Base-by-base conservation (phyloP, 345 rosid genomes). In the Erysimum cheiranthoides region DNA sequence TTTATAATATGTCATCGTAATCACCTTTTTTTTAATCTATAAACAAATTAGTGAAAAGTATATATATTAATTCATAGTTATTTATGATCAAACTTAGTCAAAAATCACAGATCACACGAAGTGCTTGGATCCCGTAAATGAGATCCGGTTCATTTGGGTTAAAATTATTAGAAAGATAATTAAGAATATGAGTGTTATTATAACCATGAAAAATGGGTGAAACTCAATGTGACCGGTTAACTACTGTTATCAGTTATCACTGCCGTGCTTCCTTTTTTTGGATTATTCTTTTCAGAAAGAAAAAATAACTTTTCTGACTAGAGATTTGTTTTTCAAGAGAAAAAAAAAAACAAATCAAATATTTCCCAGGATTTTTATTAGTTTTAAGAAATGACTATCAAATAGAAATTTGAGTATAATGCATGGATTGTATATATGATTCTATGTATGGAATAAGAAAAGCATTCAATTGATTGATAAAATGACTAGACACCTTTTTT, bases 81-180 rank as follows among this genome's bases (percentile, higher is more conserved):
- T 6, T n/a, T 38, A 34, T 18, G 6, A 36, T 27, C 34, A 16
- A 58, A 67, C 27, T 67, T 38, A 38, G 14, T 25, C 21, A 21
- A 16, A 65, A 59, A 32, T 39, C 68, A 30, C 64, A 50, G 8
- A 49, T 49, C 17, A 68, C 51, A 68, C 51, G 30, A 67, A 59
- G 61, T 68, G 3, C 6, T 68, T 39, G 62, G 54, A 38, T 59
- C 73, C 27, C 13, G 8, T 67, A 58, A 59, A 18, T 17, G 27
- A 49, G 60, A 66, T 67, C 53, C n/a, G 61, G 32, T 67, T 51
- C 56, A 40, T 17, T 36, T 74, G 36, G 42, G 13, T 73, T 11
- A 11, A 64, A 8, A 45, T 35, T 14, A 28, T 59, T 58, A 17
- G 7, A 46, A 66, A 66, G 6, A 18, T 17, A 10, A 43, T 65